Evolutionary conservation across 805 yeast species (phyloP), one percentile per base, ranked within the genome.

Genomic region (Isabelozyma pseudorhagii): DNA sequence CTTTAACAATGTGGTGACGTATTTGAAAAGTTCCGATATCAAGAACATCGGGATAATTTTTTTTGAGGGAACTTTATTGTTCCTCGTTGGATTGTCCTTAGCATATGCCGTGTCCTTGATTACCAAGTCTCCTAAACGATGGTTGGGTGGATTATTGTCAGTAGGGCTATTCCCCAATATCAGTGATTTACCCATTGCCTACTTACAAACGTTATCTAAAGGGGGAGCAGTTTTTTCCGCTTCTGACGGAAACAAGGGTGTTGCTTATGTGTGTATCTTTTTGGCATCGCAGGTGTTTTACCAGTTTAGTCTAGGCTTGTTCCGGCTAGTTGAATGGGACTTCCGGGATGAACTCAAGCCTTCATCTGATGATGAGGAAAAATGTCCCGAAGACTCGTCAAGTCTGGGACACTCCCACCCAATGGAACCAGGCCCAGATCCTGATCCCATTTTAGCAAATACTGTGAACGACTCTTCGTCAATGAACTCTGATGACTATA

Each of bases 171-270:
- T 89, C 60, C 92, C 91, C 42, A 89, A 89, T 60, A 82, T 86
- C 42, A 81, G 91, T 13, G 96, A 89, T 67, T 73, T 89, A 49
- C 96, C 97, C 0, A 87, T 89, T 56, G 96, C 96, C 0, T 90
- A 89, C 56, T 64, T 84, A 38, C 89, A 85, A 59, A 85, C 93
- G 2, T 68, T 89, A 60, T 84, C 87, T 25, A 76, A 80, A 13
- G 83, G 90, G 1, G 72, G 81, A 1, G 70, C 78, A 6, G 57
- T 74, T 7, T 84, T 91, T 57, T 71, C 84, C 0, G 58, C 72
- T 13, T 78, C 66, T 4, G 83, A 87, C 52, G 89, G 89, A 38
- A 76, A 81, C 47, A 78, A 79, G 56, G 97, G 97, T 25, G 85
- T 87, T 25, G 94, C 97, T 0, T 89, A 87, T 66, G 85, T 88